Evolutionary conservation across 2,329 filamentous ascomycete species (phyloP).

Genomic region (Saccharata proteae): DNA sequence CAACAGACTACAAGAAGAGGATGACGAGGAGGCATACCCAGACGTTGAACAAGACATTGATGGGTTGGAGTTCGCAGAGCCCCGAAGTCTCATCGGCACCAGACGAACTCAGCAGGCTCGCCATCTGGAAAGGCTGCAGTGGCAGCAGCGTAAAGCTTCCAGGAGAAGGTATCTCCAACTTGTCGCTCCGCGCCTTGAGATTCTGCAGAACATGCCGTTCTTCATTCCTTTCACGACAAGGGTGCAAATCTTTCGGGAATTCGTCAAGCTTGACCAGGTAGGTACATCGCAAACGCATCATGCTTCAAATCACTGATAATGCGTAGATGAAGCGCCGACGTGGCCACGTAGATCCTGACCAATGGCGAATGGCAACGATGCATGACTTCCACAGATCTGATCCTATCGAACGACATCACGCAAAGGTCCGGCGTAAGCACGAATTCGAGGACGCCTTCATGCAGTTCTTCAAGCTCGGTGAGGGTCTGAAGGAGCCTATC

Average conservation of each 20-base stretch:
- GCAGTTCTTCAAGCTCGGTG: constrained; percentile 69
- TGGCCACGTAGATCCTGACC: constrained; percentile 59
- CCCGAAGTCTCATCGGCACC: constrained; percentile 36
- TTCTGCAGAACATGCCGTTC: constrained; percentile 93
- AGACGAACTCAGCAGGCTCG: constrained; percentile 51
- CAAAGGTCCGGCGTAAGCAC: constrained; percentile 63
- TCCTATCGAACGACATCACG: constrained; percentile 47
- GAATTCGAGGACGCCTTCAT: constrained; percentile 79
- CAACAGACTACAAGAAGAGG: constrained; percentile 54
- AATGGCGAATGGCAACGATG: constrained; percentile 52
- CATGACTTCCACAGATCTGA: constrained; percentile 19
- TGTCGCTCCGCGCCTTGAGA: constrained; percentile 75
- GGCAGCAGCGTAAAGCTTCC: constrained; percentile 53
- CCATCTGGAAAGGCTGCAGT: constrained; percentile 48
- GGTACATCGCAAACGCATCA: constrained; percentile 1
- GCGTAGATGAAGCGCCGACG: constrained; percentile 46
- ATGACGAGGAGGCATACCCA: constrained; percentile 42
- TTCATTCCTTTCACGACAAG: constrained; percentile 86
- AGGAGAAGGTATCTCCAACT: constrained; percentile 58
- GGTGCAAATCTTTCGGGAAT: constrained; percentile 86
- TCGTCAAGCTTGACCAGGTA: constrained; percentile 70
- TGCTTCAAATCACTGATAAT: constrained; percentile 9
- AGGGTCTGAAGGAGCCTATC: constrained; percentile 84
- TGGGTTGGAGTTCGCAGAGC: constrained; percentile 10
- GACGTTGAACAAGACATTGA: constrained; percentile 29